Conservation (phyloP, 768 basidiomycete genomes). For the Gelatoporia subvermispora region DNA sequence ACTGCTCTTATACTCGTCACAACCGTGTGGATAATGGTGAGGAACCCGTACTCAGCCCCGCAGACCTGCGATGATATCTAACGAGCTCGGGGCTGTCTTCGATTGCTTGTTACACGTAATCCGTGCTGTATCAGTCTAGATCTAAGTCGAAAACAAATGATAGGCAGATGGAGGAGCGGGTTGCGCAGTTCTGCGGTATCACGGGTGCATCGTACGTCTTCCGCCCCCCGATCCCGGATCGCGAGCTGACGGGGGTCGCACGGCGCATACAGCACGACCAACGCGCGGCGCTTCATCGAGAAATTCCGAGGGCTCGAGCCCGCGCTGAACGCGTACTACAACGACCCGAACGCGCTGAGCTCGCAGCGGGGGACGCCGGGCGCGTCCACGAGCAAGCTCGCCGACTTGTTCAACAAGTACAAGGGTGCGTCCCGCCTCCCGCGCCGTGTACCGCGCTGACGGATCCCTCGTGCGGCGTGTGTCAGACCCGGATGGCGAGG, state of each 20-base stretch:
- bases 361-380: slow-evolving; percentile 3
- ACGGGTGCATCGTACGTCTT: slow-evolving; percentile 67
- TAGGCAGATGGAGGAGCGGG: slow-evolving; percentile 35
- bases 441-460: neutral
- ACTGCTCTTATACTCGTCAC: no score
- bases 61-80: no score
- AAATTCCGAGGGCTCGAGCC: slow-evolving; percentile 64
- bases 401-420: slow-evolving; percentile 38
- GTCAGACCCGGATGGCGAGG: slow-evolving; percentile 52
- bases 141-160: slow-evolving; percentile 7
- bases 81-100: no score
- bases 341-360: slow-evolving; percentile 35
- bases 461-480: neutral
- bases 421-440: slow-evolving; percentile 28
- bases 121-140: slow-evolving; percentile 3
- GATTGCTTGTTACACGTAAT: no score
- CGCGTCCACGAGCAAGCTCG: slow-evolving; percentile 31
- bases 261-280: slow-evolving; percentile 31
- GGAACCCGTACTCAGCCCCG: no score
- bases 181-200: slow-evolving; percentile 56
- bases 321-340: slow-evolving; percentile 73
- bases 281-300: slow-evolving; percentile 66
- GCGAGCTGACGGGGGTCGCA: neutral
- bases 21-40: no score
- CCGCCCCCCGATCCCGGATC: neutral